A percentile compares a stretch with the other conserved stretches of the same genome.
phyloP scores from a whole-genome alignment of 2,329 filamentous ascomycete genomes.

The Fusarium sp. region DNA sequence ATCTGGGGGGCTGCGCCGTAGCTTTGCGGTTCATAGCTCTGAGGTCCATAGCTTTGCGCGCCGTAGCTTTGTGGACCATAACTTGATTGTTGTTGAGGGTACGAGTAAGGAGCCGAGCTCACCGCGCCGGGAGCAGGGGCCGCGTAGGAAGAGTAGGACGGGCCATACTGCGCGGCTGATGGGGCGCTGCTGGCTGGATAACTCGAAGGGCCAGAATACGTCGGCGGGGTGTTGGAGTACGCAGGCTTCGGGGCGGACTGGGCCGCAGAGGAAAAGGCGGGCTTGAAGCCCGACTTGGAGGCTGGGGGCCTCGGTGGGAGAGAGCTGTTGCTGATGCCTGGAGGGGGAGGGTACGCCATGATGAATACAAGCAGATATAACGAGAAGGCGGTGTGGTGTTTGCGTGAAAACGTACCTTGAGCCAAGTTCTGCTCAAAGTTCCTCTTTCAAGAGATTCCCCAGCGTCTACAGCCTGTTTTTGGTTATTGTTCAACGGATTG shows the following conservation, averaged over 20 bases:
- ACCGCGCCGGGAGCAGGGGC: slow-evolving; percentile 40
- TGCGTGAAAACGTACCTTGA: slow-evolving; percentile 62
- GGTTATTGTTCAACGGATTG: background rate
- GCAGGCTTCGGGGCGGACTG: slow-evolving; percentile 52
- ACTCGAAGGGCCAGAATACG: slow-evolving; percentile 47
- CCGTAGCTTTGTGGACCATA: slow-evolving; percentile 51
- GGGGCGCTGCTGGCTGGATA: slow-evolving; percentile 51
- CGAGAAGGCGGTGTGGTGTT: slow-evolving; percentile 39
- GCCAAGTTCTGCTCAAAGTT: slow-evolving; percentile 55
- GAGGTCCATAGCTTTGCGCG: slow-evolving; percentile 44
- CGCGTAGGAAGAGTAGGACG: slow-evolving; percentile 54
- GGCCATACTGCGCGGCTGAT: slow-evolving; percentile 58
- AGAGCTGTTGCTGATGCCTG: slow-evolving; percentile 67
- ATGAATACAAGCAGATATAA: slow-evolving; percentile 63
- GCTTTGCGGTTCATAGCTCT: slow-evolving; percentile 46
- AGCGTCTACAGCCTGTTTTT: slow-evolving; percentile 10
- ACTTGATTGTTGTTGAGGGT: slow-evolving; percentile 42
- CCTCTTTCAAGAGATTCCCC: slow-evolving; percentile 26
- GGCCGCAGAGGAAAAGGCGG: slow-evolving; percentile 61
- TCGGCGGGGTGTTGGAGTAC: slow-evolving; percentile 48
- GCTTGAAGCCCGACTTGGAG: slow-evolving; percentile 59
- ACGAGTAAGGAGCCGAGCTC: slow-evolving; percentile 45
- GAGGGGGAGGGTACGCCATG: slow-evolving; percentile 89
- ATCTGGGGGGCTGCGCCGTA: slow-evolving; percentile 72
- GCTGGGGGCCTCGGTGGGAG: slow-evolving; percentile 83